Conservation (phyloP, 2,329 filamentous ascomycete species). For the Cercospora berteroae region DNA sequence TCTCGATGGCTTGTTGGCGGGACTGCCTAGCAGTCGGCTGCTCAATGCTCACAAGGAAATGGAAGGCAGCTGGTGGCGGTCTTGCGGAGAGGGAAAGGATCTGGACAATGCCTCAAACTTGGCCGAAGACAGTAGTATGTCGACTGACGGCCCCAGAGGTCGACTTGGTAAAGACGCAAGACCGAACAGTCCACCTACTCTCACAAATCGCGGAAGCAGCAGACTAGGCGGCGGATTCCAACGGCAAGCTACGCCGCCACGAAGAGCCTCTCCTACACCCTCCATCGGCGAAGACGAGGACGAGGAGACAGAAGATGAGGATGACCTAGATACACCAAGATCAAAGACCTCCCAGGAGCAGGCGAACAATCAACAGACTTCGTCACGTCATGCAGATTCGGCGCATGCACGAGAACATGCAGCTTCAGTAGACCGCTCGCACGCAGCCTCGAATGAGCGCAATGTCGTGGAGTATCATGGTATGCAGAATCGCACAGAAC, state of each 20-base stretch:
- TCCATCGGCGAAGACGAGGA: constrained; percentile 23
- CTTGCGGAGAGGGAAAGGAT: constrained; percentile 28
- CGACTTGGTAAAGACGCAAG: background rate
- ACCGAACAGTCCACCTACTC: background rate
- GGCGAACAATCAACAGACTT: background rate
- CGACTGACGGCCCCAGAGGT: background rate
- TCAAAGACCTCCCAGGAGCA: constrained; percentile 1
- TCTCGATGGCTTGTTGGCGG: constrained; percentile 22
- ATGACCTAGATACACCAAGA: constrained; percentile 38
- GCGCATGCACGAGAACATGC: background rate
- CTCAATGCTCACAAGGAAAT: background rate
- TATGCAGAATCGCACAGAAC: background rate
- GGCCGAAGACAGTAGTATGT: background rate
- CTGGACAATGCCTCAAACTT: background rate
- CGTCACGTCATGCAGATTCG: background rate
- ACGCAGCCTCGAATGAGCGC: background rate
- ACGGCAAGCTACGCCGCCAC: constrained; percentile 24
- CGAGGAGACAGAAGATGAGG: constrained; percentile 43
- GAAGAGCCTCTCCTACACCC: background rate
- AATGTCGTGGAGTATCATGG: background rate
- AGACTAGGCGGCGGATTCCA: constrained; percentile 27
- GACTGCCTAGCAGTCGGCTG: background rate
- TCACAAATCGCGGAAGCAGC: background rate
- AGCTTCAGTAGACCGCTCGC: background rate
- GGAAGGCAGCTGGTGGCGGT: constrained; percentile 36